Conservation (phyloP, 768 basidiomycete species). For the Boletus huronensis region DNA sequence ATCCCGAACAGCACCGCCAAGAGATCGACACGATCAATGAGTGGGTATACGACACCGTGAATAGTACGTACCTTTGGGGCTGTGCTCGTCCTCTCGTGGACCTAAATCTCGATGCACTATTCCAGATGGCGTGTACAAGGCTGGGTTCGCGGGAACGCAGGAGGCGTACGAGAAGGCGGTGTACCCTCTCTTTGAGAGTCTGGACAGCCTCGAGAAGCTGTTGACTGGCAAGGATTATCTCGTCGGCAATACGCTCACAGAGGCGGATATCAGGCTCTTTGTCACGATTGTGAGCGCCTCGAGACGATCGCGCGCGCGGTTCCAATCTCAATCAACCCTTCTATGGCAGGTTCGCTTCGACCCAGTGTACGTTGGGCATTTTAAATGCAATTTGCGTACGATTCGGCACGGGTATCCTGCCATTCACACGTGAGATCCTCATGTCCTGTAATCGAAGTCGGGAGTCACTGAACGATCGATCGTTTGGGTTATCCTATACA, state of each 20-base stretch:
- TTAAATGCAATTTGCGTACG: conserved; percentile 88
- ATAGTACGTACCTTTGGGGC: conserved; percentile 50
- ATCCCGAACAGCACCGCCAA: conserved; percentile 64
- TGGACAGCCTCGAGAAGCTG: conserved; percentile 79
- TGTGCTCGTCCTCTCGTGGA: neutral
- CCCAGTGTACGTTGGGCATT: conserved; percentile 85
- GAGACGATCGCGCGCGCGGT: neutral
- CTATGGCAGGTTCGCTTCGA: conserved; percentile 74
- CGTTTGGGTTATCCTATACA: neutral
- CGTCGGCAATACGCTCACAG: conserved; percentile 78
- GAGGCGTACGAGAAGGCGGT: conserved; percentile 80
- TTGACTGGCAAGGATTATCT: conserved; percentile 79
- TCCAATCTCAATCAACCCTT: neutral
- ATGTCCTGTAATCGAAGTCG: neutral
- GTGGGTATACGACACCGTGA: conserved; percentile 84
- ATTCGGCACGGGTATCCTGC: conserved; percentile 87
- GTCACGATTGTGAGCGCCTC: conserved; percentile 74
- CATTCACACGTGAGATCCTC: conserved; percentile 49
- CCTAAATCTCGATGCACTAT: neutral
- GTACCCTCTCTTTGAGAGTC: conserved; percentile 64
- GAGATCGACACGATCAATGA: conserved; percentile 84
- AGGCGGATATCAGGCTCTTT: conserved; percentile 82
- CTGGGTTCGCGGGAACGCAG: conserved; percentile 83
- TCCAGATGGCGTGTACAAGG: conserved; percentile 80
- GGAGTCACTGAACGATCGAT: neutral